These are phyloP conservation scores for Lepidium aucheri DNA, from an alignment of 345 rosid species.

Conservation along the genomic window DNA sequence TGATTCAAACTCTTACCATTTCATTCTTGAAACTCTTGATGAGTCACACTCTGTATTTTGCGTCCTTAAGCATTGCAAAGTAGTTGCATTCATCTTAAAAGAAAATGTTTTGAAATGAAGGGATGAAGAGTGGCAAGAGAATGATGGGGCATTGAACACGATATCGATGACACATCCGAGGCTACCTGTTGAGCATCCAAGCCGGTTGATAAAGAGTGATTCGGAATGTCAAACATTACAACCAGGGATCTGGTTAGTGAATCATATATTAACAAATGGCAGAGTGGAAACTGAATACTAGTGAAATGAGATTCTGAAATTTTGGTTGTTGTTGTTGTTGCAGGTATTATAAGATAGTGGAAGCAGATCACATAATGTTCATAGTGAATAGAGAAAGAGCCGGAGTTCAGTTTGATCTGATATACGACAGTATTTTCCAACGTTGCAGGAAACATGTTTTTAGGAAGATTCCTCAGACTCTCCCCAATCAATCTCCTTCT, in stretches of 20 bases:
- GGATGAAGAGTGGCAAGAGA: conserved; percentile 96
- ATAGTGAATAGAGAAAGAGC: conserved; percentile 91
- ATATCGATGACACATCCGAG: conserved; percentile 95
- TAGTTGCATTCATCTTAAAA: neutral
- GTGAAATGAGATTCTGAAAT: neutral
- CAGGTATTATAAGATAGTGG: conserved; percentile 95
- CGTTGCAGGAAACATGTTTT: conserved; percentile 88
- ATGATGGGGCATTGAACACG: conserved; percentile 94
- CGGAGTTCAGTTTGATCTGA: conserved; percentile 79
- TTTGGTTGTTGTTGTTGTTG: conserved; percentile 15
- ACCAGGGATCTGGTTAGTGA: conserved; percentile 87
- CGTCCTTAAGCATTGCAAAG: neutral
- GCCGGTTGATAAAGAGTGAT: conserved; percentile 41
- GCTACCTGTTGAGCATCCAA: conserved; percentile 72
- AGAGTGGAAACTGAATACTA: neutral
- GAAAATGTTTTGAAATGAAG: conserved; percentile 27
- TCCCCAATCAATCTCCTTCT: conserved; percentile 40
- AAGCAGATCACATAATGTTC: conserved; percentile 90
- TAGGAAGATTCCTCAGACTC: conserved; percentile 50
- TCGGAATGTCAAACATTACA: conserved; percentile 59
- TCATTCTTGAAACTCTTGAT: conserved; percentile 1
- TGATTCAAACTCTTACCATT: neutral
- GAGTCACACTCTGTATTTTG: neutral
- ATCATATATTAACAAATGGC: neutral
- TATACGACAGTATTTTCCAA: conserved; percentile 88